Evolutionary conservation across 805 yeast species (phyloP).

Genomic region (Candida suzukii): DNA sequence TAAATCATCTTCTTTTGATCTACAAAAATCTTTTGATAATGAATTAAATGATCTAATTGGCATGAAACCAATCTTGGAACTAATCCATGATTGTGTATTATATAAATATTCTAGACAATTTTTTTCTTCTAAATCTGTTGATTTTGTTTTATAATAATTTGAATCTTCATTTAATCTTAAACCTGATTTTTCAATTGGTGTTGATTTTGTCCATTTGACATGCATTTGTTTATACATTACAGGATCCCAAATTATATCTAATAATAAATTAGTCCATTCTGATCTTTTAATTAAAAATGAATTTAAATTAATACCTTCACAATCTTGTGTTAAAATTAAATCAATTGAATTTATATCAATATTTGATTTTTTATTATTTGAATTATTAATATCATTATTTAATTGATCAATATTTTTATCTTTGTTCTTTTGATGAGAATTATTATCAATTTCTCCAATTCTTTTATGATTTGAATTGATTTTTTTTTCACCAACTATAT

Average conservation of each 20-base stretch:
- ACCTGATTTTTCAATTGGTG: conserved; percentile 17
- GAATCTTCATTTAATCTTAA: conserved; percentile 21
- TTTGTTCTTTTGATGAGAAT: too few relatives aligned
- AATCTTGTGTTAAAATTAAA: conserved; percentile 32
- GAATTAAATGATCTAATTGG: conserved; percentile 32
- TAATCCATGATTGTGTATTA: conserved; percentile 31
- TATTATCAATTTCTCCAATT: too few relatives aligned
- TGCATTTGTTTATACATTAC: conserved; percentile 30
- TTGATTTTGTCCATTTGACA: conserved; percentile 23
- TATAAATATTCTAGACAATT: conserved; percentile 32
- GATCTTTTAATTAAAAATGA: conserved; percentile 32
- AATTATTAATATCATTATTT: conserved; percentile 13
- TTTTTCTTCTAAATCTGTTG: conserved; percentile 30
- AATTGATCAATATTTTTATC: too few relatives aligned
- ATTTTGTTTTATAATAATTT: conserved; percentile 27
- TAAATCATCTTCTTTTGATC: conserved; percentile 20
- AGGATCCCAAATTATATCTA: conserved; percentile 36
- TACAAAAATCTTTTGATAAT: conserved; percentile 31
- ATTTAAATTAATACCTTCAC: conserved; percentile 34
- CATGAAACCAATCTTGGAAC: conserved; percentile 31
- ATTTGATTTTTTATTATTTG: conserved; percentile 14
- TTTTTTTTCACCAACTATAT: conserved; percentile 24
- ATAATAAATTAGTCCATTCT: conserved; percentile 28
- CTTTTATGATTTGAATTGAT: too few relatives aligned
- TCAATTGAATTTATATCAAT: conserved; percentile 28